Evolutionary conservation across 768 basidiomycete species (phyloP).

Genomic region (Suillus americanus): DNA sequence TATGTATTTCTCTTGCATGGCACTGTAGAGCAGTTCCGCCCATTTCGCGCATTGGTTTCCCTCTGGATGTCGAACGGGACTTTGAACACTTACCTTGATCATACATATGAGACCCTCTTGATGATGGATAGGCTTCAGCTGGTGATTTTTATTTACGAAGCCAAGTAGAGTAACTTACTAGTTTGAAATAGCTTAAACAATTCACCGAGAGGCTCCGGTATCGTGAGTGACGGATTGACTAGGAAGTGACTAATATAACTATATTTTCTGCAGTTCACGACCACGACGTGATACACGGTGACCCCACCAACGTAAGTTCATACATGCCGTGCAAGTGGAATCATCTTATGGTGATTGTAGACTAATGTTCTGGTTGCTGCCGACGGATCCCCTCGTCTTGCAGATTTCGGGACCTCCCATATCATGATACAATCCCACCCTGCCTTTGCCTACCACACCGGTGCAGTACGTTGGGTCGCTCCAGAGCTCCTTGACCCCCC

Average conservation of each 20-base stretch:
- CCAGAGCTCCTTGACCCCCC: constrained; percentile 15
- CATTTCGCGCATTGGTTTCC: no score
- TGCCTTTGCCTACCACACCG: constrained; percentile 19
- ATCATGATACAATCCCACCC: constrained; percentile 36
- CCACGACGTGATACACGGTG: constrained; percentile 9
- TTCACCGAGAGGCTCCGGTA: constrained; percentile 40
- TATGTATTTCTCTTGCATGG: no score
- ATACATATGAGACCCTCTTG: constrained; percentile 33
- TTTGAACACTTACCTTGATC: no score
- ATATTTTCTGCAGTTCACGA: constrained; percentile 6
- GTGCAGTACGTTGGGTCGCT: constrained; percentile 15
- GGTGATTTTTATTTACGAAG: constrained; percentile 21
- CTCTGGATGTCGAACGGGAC: no score
- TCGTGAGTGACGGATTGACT: constrained; percentile 23
- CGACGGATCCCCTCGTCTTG: constrained; percentile 8
- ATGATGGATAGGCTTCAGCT: constrained; percentile 36
- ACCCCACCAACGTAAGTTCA: constrained; percentile 9
- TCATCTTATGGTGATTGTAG: not conserved
- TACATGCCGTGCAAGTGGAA: not conserved
- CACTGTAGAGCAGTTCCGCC: no score
- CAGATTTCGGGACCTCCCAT: constrained; percentile 45
- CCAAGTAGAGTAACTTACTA: not conserved
- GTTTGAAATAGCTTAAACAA: constrained; percentile 33
- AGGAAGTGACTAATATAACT: not conserved
- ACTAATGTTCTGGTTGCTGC: constrained; percentile 10